phyloP scores from a whole-genome alignment of 352 stramenopile genomes.

The Pythium volutum region DNA sequence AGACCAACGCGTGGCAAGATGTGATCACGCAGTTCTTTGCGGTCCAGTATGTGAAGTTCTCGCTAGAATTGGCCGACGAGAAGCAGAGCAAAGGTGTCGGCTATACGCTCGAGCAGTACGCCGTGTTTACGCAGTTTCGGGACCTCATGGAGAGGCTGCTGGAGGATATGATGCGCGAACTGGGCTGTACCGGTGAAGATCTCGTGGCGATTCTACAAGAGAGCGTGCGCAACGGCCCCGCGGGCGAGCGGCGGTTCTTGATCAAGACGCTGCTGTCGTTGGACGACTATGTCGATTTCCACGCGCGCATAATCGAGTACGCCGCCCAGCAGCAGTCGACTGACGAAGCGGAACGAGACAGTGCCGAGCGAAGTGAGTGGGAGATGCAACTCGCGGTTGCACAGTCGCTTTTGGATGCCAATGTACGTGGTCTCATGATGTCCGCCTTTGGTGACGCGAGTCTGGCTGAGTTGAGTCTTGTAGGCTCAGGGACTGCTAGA shows the following conservation, averaged over 20 bases:
- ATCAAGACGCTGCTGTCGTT: conserved; percentile 75
- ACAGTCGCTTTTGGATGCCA: conserved; percentile 57
- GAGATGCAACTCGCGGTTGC: conserved; percentile 66
- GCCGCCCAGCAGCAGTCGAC: conserved; percentile 26
- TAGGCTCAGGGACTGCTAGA: conserved; percentile 49
- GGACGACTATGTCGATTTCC: conserved; percentile 65
- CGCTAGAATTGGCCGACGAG: conserved; percentile 15
- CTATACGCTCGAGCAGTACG: conserved; percentile 57
- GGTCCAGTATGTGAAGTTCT: conserved; percentile 51
- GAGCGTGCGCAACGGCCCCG: conserved; percentile 29
- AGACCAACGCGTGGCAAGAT: conserved; percentile 50
- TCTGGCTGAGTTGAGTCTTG: not conserved
- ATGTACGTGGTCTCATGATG: conserved; percentile 26
- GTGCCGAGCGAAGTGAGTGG: conserved; percentile 36
- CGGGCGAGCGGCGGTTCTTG: conserved; percentile 49
- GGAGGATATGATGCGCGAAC: conserved; percentile 50
- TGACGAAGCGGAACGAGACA: not conserved
- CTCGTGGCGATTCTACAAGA: conserved; percentile 49
- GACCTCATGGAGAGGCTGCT: conserved; percentile 63
- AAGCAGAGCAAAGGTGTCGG: conserved; percentile 29
- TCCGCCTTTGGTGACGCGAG: not conserved
- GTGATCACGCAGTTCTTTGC: conserved; percentile 52
- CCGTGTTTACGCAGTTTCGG: conserved; percentile 70
- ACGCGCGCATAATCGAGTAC: conserved; percentile 51
- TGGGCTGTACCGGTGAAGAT: conserved; percentile 59